Evolutionary conservation across 495 filamentous ascomycete genomes (phyloP).

Genomic region (Chaetomidium leptoderma): DNA sequence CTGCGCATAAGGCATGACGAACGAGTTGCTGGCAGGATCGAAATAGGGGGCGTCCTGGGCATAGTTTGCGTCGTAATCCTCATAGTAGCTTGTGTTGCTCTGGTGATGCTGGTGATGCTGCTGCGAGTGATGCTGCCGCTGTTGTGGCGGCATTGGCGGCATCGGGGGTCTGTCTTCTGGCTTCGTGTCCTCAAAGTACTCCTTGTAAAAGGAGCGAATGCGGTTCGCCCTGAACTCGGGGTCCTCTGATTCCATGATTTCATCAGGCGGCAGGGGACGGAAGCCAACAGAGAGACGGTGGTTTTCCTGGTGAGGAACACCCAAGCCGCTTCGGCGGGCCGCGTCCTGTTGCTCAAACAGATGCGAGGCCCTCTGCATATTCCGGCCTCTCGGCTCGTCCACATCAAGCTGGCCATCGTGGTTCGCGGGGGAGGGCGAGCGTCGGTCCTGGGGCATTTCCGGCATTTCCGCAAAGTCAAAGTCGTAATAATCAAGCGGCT

Average conservation of each 20-base stretch:
- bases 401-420: constrained; percentile 16
- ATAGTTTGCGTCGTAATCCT: constrained; percentile 65
- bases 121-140: constrained; percentile 31
- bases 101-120: constrained; percentile 17
- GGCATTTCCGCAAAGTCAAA: constrained; percentile 23
- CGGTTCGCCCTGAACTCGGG: constrained; percentile 92
- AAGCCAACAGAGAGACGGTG: constrained; percentile 81
- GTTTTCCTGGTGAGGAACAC: constrained; percentile 59
- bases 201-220: constrained; percentile 97
- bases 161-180: constrained; percentile 40
- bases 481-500: constrained; percentile 30
- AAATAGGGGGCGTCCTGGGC: constrained; percentile 61
- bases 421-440: constrained; percentile 13
- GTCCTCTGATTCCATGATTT: constrained; percentile 64
- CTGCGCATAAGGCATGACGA: constrained; percentile 74
- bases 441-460: constrained; percentile 11
- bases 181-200: constrained; percentile 92
- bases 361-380: constrained; percentile 35
- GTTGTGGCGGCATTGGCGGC: constrained; percentile 36
- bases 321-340: constrained; percentile 40
- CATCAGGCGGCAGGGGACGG: constrained; percentile 85
- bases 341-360: constrained; percentile 35
- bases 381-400: constrained; percentile 31
- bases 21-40: constrained; percentile 69
- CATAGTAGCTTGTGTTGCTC: constrained; percentile 56